Base-by-base conservation (phyloP, 352 stramenopile genomes). In the Phytopythium oedochilum region DNA sequence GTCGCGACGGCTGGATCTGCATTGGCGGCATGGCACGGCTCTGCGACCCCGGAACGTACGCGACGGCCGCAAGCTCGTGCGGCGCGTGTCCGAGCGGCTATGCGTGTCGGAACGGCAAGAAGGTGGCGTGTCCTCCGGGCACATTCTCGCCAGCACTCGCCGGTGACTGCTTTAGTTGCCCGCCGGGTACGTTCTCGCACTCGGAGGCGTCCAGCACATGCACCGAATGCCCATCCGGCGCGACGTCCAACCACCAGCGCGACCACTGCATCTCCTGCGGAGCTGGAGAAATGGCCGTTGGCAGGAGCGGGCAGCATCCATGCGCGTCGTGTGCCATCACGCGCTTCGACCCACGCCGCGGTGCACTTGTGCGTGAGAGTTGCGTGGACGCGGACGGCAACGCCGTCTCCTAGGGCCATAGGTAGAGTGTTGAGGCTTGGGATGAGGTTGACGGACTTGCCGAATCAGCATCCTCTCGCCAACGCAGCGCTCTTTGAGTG, bases 1-100 rank as follows among this genome's bases (percentile, higher is more conserved):
- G 78, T 54, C 78, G 78, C 4, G 67, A 83, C 18, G 78, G 75
- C 3, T 86, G 75, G 75, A 83, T 88, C 53, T 88, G 78, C 54
- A 54, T 83, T 11, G 63, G 72, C 38, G 78, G 78, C 26, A 62
- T 80, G 38, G 75, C 71, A 49, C 60, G 66, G 25, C 57, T 88
- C 8, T 88, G 78, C 31, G 61, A 78, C 5, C 63, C 75, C 22
- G 78, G 78, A n/a, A 86, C 75, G 10, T 88, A 70, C 48, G 71
- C 70, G 2, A 73, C 73, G 0, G 49, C 63, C 12, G 58, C 60
- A 23, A 72, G 63, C 11, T 66, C 64, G 6, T 88, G 78, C 26
- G 60, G 15, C 0, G 48, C 67, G 18, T 88, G 78, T n/a, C 73
- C 75, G 8, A 64, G 59, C 8, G 78, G 78, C 14, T 85, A 66